These are phyloP conservation scores for Magnolia kwangsiensis DNA, from an alignment of 164 flowering plant genomes.

Conservation along the genomic window DNA sequence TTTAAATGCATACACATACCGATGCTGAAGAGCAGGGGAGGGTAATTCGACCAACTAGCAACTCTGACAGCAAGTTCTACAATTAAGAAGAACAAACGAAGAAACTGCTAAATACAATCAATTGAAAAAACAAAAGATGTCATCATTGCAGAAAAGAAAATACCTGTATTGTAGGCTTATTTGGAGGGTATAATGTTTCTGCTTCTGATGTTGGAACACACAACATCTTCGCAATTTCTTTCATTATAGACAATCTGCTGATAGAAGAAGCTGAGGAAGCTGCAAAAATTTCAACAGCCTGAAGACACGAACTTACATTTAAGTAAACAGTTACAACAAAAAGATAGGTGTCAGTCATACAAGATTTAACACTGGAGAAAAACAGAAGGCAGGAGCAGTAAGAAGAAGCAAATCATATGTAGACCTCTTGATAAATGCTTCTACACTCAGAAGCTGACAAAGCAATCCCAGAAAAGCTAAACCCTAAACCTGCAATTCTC, in stretches of 20 bases:
- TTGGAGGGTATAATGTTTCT: constrained; percentile 40
- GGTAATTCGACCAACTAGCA: constrained; percentile 61
- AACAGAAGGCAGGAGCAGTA: neutral
- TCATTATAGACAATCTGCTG: constrained; percentile 47
- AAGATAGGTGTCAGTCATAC: neutral
- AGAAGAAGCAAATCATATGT: neutral
- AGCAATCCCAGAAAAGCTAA: constrained; percentile 27
- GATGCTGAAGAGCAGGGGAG: constrained; percentile 32
- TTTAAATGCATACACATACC: constrained; percentile 18
- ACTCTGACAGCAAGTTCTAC: constrained; percentile 43
- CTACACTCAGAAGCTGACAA: constrained; percentile 38
- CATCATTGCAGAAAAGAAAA: neutral
- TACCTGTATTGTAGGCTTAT: constrained; percentile 72
- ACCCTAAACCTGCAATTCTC: constrained; percentile 56
- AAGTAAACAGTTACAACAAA: neutral
- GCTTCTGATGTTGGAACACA: constrained; percentile 32
- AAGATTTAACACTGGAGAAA: neutral
- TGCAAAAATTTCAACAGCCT: constrained; percentile 94
- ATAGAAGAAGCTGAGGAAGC: constrained; percentile 51
- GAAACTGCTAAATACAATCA: neutral
- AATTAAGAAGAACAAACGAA: constrained; percentile 11
- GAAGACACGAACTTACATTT: constrained; percentile 12
- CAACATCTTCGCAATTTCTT: constrained; percentile 69
- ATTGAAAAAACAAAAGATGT: neutral
- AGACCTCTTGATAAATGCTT: constrained; percentile 76